Percentiles rank a stretch among this genome's conserved stretches.
These are phyloP conservation scores for Brassica hybrid DNA, from an alignment of 441 rosid genomes.

Conservation along the genomic window DNA sequence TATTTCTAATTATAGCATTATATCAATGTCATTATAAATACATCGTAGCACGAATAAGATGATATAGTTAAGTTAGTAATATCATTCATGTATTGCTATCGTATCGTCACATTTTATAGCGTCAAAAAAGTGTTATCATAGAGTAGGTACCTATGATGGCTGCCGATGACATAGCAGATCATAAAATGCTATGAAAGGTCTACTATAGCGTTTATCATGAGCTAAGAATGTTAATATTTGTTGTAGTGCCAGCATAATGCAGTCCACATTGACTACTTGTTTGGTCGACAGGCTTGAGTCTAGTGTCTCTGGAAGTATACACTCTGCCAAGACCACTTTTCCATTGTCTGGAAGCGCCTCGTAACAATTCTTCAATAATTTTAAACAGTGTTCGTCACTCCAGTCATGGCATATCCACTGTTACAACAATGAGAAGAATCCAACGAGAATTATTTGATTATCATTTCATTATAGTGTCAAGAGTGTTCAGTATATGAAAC, in stretches of 20 bases:
- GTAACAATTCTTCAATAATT: slow-evolving; percentile 70
- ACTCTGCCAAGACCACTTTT: slow-evolving; percentile 73
- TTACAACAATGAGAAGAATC: slow-evolving; percentile 1
- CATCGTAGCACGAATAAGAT: too few species aligned
- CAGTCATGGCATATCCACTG: slow-evolving; percentile 90
- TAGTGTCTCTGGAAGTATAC: slow-evolving; percentile 63
- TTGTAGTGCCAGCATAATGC: slow-evolving; percentile 88
- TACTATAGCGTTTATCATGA: too few species aligned
- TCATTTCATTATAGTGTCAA: not conserved
- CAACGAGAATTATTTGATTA: not conserved
- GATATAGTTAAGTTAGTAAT: too few species aligned
- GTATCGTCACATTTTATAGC: too few species aligned
- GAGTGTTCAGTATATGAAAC: not conserved
- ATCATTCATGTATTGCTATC: too few species aligned
- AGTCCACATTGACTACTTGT: slow-evolving; percentile 59
- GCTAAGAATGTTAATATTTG: too few species aligned
- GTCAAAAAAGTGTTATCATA: too few species aligned
- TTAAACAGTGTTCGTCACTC: slow-evolving; percentile 77
- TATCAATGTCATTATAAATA: too few species aligned
- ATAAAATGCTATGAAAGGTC: too few species aligned
- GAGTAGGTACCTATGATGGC: too few species aligned
- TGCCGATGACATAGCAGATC: too few species aligned
- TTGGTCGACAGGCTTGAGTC: slow-evolving; percentile 64
- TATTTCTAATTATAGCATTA: too few species aligned
- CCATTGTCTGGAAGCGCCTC: slow-evolving; percentile 69